These are phyloP conservation scores for Backusella circina DNA, from an alignment of 192 early-diverging fungal species.

Conservation along the genomic window DNA sequence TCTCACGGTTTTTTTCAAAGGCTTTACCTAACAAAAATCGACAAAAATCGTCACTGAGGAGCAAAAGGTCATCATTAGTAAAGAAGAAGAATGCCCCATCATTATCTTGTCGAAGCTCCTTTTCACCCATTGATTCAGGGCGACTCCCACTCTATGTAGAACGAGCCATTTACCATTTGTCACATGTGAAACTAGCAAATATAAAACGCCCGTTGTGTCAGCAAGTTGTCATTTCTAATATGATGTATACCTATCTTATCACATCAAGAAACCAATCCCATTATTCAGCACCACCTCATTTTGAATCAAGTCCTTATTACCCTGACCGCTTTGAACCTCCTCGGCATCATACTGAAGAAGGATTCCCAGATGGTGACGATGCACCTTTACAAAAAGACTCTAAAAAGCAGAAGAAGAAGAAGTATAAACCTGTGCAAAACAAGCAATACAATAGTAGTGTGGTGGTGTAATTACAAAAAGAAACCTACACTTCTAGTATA, in stretches of 20 bases:
- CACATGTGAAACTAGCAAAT: conserved; percentile 68
- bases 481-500: neutral
- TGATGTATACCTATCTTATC: conserved; percentile 81
- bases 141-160: conserved; percentile 59
- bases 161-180: conserved; percentile 73
- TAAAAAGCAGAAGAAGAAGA: neutral
- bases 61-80: neutral
- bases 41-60: neutral
- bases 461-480: neutral
- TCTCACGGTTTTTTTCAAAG: neutral
- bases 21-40: neutral
- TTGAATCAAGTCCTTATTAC: neutral
- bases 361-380: neutral
- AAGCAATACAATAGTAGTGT: neutral
- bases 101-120: neutral
- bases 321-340: neutral
- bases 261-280: conserved; percentile 58
- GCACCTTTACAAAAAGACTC: neutral
- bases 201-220: conserved; percentile 67
- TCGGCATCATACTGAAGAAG: neutral
- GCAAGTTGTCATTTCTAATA: conserved; percentile 75
- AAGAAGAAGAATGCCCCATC: neutral
- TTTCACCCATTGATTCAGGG: neutral
- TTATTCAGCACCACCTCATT: neutral
- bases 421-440: neutral